These are phyloP conservation scores for Didymella exigua DNA, from an alignment of 2,329 filamentous ascomycete species.

Conservation along the genomic window DNA sequence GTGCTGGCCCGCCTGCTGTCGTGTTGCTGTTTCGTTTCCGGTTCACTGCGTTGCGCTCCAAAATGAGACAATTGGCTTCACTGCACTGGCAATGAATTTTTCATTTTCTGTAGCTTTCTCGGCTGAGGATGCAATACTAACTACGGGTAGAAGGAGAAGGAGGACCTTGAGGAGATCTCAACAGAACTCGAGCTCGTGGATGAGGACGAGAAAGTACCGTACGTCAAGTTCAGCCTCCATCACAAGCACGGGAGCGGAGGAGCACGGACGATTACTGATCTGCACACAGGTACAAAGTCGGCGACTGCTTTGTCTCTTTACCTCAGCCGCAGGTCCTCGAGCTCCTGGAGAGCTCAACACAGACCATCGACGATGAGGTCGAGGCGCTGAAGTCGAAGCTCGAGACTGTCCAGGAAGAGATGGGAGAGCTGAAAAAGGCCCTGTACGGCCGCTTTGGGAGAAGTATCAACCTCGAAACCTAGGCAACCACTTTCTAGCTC, in stretches of 20 bases:
- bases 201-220: slow-evolving; percentile 93
- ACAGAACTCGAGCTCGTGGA: slow-evolving; percentile 92
- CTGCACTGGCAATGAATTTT: neutral
- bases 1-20: slow-evolving; percentile 34
- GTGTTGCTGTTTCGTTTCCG: neutral
- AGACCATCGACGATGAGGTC: slow-evolving; percentile 78
- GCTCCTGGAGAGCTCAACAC: slow-evolving; percentile 73
- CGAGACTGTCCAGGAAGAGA: slow-evolving; percentile 76
- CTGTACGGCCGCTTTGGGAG: slow-evolving; percentile 93
- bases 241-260: too few species aligned
- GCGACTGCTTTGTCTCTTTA: slow-evolving; percentile 91
- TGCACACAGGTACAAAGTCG: slow-evolving; percentile 84
- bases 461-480: slow-evolving; percentile 96
- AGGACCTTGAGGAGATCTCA: slow-evolving; percentile 92
- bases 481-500: slow-evolving; percentile 2
- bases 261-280: neutral
- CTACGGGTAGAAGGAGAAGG: slow-evolving; percentile 83
- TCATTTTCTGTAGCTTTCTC: neutral
- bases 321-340: slow-evolving; percentile 85
- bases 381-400: slow-evolving; percentile 77
- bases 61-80: neutral
- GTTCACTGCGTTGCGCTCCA: neutral
- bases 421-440: slow-evolving; percentile 87
- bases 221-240: slow-evolving; percentile 47
- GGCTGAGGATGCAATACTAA: neutral